These are phyloP conservation scores for Neurospora sp. DNA, from an alignment of 495 filamentous ascomycete species.

Conservation along the genomic window DNA sequence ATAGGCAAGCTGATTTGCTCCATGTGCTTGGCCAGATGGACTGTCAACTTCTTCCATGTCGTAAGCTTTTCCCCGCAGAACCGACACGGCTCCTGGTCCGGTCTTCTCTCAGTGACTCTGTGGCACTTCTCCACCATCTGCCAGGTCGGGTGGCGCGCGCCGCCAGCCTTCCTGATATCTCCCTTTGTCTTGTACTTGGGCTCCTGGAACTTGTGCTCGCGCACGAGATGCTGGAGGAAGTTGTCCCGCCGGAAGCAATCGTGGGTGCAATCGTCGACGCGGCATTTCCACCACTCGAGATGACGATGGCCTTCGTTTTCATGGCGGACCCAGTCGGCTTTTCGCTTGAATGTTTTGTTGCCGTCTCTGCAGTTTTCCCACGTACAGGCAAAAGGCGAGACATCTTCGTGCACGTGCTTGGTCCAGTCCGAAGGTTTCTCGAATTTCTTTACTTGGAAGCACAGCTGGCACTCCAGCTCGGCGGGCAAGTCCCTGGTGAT, in stretches of 20 bases:
- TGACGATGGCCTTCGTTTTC: conserved; percentile 91
- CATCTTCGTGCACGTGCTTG: conserved; percentile 93
- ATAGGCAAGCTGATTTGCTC: conserved; percentile 86
- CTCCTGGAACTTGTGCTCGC: conserved; percentile 83
- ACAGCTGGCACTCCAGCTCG: conserved; percentile 86
- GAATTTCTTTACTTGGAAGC: conserved; percentile 83
- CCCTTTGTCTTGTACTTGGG: conserved; percentile 56
- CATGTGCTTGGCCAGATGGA: conserved; percentile 95
- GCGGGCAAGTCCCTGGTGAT: conserved; percentile 71
- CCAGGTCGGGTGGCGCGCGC: conserved; percentile 54
- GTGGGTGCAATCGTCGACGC: conserved; percentile 70
- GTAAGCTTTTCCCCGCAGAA: conserved; percentile 79
- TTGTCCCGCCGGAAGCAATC: conserved; percentile 88
- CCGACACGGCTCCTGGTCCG: conserved; percentile 74
- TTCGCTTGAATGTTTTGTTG: conserved; percentile 84
- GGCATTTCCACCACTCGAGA: conserved; percentile 87
- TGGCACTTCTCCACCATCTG: conserved; percentile 71
- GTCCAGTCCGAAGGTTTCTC: conserved; percentile 97
- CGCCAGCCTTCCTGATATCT: conserved; percentile 43
- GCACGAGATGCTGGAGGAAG: conserved; percentile 88
- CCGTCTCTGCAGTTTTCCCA: conserved; percentile 76
- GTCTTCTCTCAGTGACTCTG: conserved; percentile 51
- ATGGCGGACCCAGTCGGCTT: conserved; percentile 95
- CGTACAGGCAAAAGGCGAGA: conserved; percentile 92
- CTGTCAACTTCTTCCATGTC: conserved; percentile 90